Evolutionary conservation across 352 stramenopile species (phyloP), one percentile per base, ranked within the genome.

Genomic region (Phytophthora multivora): DNA sequence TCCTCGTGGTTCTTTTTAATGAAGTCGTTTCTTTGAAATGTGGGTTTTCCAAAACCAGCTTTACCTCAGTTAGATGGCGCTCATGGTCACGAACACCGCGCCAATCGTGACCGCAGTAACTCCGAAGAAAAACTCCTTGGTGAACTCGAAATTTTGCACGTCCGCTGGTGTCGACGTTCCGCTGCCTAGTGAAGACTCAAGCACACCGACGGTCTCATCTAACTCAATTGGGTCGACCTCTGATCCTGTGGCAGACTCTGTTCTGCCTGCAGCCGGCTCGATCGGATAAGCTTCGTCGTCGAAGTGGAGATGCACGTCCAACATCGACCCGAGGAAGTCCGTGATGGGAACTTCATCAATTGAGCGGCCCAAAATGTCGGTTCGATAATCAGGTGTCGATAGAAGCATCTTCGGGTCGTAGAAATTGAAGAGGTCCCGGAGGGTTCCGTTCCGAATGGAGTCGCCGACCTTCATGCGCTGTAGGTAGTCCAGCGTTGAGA

Each of bases 251-350:
- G 7, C 2, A 5, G 23, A 18, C 7, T 63, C 21, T 7, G 35
- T 33, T 19, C n/a, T 60, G 10, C 16, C 9, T 53, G 38, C 35
- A 10, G 21, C 2, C n/a, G 36, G 6, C 1, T 40, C 35, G 23
- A 95, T 80, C 3, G 83, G 88, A 66, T 94, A 95, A 5, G 79
- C 79, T 55, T 92, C 86, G 30, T 90, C 72, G 41, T 93, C 77
- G 33, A 69, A 80, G 42, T 85, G 81, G 21, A 93, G 70, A 5
- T 93, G 69, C 13, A 97, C 68, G 42, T 95, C 78, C 16, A 97
- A 59, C 18, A 97, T 88, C 4, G 89, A 96, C 5, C 89, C 88
- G n/a, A 97, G 73, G 62, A 97, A 96, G 51, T 97, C 89, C 4
- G 89, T 96, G 68, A 97, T 90, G 8, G 78, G 80, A 3, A 94